Base-by-base conservation (phyloP, 331 rosid species). In the Acacia concinna region DNA sequence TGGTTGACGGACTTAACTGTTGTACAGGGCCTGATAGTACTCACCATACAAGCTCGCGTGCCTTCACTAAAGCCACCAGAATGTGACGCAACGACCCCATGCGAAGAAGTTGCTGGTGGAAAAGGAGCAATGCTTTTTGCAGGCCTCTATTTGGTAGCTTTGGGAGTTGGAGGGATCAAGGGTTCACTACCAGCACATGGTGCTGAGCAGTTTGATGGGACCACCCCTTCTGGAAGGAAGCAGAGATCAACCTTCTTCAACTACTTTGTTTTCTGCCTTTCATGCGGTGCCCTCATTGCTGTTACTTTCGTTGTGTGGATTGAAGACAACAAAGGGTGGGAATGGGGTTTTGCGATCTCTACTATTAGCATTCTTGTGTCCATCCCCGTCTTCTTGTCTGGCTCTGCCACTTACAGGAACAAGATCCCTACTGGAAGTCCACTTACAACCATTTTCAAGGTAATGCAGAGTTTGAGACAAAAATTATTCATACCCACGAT, bases 251-350 rank as follows among this genome's bases (percentile, higher is more conserved):
- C 97, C 46, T 96, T 96, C 86, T 96, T 96, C 91, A 96, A 96
- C 86, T 96, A 91, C 92, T 96, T 83, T 40, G 90, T 96, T 20
- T 96, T 96, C 52, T 90, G 97, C 67, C 87, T 96, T 0, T 78
- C 99, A 7, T 86, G 83, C 17, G 99, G 99, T 68, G 92, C 82
- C 56, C 88, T 96, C 52, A 77, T 96, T 74, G 99, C 99, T 0
- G 98, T 93, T n/a, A 93, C 98, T 38, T 86, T 96, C 27, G 99
- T 96, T 32, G 99, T 96, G 52, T 96, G 99, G 99, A 52, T 91
- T 75, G 99, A 90, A 81, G 99, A 96, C 82, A 93, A 96, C 75
- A 90, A 86, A 77, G 99, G 99, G 1, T 96, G 99, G 98, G 89
- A 87, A 83, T 93, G 99, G 99, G 98, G 99, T 52, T 96, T 96